phyloP scores from a whole-genome alignment of 2,329 filamentous ascomycete genomes.

The Epichloe sibirici region DNA sequence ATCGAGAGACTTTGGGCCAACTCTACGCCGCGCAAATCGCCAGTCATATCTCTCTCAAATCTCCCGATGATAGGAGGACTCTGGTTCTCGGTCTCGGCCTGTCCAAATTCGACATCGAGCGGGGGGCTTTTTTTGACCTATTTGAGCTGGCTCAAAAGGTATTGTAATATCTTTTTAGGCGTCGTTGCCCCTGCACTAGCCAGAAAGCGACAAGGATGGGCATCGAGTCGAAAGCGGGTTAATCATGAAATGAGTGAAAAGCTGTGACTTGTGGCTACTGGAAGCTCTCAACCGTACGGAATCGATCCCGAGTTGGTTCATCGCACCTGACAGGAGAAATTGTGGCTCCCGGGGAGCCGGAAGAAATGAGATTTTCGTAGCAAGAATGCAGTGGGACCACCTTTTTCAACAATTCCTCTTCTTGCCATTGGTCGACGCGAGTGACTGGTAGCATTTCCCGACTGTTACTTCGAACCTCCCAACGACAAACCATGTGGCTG shows the following conservation, averaged over 20 bases:
- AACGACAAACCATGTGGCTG: neutral
- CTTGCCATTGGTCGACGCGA: neutral
- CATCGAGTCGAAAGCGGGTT: neutral
- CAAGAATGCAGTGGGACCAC: neutral
- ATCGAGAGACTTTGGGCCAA: constrained; percentile 74
- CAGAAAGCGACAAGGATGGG: neutral
- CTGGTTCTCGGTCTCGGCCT: constrained; percentile 52
- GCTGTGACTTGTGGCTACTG: neutral
- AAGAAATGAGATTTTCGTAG: neutral
- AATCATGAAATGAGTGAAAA: neutral
- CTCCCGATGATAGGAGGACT: constrained; percentile 50
- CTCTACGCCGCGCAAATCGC: constrained; percentile 84
- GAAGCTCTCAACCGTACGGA: neutral
- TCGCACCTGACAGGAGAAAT: neutral
- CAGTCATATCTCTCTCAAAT: constrained; percentile 60
- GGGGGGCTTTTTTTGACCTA: constrained; percentile 52
- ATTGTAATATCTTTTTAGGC: constrained; percentile 20
- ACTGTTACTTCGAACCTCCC: neutral
- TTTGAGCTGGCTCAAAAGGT: constrained; percentile 50
- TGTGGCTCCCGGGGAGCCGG: neutral
- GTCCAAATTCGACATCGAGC: constrained; percentile 33
- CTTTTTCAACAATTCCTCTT: neutral
- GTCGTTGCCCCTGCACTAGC: neutral
- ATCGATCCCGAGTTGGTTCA: neutral
- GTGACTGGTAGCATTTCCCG: neutral